Percentiles rank a stretch among this genome's conserved stretches.
Conservation (phyloP, 805 yeast species). For the Millerago galiae region DNA sequence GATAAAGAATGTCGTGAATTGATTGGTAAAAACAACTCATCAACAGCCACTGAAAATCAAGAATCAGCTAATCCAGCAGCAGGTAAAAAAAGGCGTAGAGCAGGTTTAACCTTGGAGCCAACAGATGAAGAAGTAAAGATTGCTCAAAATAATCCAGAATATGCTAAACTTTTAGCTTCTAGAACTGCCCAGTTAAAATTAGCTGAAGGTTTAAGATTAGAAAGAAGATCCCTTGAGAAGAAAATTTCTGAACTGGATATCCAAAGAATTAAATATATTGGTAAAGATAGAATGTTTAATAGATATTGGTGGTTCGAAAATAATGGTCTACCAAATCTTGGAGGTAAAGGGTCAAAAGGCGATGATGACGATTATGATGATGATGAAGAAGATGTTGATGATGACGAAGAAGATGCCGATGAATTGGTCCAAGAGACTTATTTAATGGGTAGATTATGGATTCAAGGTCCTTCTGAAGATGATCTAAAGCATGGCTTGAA, state of each 20-base stretch:
- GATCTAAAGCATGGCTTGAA: conserved; percentile 32
- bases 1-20: conserved; percentile 35
- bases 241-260: conserved; percentile 64
- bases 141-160: conserved; percentile 36
- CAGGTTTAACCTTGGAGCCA: conserved; percentile 30
- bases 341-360: conserved; percentile 25
- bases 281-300: conserved; percentile 78
- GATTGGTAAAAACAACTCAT: conserved; percentile 18
- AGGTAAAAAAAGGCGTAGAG: conserved; percentile 25
- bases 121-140: conserved; percentile 30
- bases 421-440: conserved; percentile 49
- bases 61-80: background rate
- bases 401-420: conserved; percentile 39
- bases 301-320: conserved; percentile 94
- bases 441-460: conserved; percentile 80
- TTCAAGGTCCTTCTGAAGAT: conserved; percentile 76
- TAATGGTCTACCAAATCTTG: conserved; percentile 65
- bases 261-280: conserved; percentile 70
- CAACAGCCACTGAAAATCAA: conserved; percentile 5
- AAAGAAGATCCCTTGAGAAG: conserved; percentile 50
- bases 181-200: conserved; percentile 32
- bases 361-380: conserved; percentile 24
- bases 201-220: conserved; percentile 40
- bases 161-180: conserved; percentile 36
- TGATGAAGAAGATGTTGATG: conserved; percentile 37